Evolutionary conservation across 139 green algal species (phyloP), one percentile per base, ranked within the genome.

Genomic region (Micractinium sp.): DNA sequence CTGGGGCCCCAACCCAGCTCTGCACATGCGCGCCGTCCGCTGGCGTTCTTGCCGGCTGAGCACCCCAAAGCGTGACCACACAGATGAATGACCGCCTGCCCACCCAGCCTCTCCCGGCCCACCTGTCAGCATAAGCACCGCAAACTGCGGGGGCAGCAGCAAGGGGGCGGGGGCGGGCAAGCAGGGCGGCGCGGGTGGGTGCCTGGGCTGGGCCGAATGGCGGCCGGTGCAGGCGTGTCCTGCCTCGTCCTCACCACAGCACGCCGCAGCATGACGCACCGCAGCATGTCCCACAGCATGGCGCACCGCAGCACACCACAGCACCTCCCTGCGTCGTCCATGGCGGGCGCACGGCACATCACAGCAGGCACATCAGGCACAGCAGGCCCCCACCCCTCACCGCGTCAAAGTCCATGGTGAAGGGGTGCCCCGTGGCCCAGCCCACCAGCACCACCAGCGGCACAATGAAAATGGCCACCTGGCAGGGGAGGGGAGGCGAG

Each of bases 381-480:
- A 56, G 47, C 47, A 56, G 47, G 47, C 47, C 71, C 22, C 63
- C n/a, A n/a, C 91, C 90, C 25, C n/a, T 56, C 35, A 93, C 91
- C 38, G 90, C 82, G 79, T 97, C 94, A 89, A 98, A 95, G 82
- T 95, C 88, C 60, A 98, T 90, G 15, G 90, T 95, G 91, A 98
- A 97, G 75, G 85, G 41, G 71, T 94, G 91, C 39, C 93, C 93
- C 27, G 93, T 94, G 33, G 82, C 87, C 96, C 96, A 99, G 38
- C 94, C 96, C 0, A 94, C 90, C 4, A 98, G 67, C 7, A 98
- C 96, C 9, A 93, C 90, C n/a, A 98, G 92, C 2, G 96, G 96
- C n/a, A 98, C 92, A 31, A 96, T 96, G 90, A 98, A 97, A 22
- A 97, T 90, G 3, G 96, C 94, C 71, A 99, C 98, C 94, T 94